These are phyloP conservation scores for Ceratobasidium sp. DNA, from an alignment of 1,284 basidiomycete genomes.

Conservation along the genomic window DNA sequence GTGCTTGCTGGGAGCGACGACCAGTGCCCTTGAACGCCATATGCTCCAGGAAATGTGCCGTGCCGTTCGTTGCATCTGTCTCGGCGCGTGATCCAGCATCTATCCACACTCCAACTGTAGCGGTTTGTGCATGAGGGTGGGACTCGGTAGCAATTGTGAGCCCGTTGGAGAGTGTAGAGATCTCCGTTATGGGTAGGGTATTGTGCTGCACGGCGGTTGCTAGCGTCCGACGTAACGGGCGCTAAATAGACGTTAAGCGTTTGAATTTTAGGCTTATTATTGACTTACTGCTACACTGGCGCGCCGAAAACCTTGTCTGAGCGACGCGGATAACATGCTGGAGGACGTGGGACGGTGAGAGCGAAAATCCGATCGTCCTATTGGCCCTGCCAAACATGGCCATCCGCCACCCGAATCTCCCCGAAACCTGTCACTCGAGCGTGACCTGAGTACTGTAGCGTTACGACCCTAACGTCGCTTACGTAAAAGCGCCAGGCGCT, in stretches of 20 bases:
- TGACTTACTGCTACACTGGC: conserved; percentile 35
- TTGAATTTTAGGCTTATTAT: background rate
- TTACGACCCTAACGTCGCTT: too few species aligned
- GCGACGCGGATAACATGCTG: conserved; percentile 45
- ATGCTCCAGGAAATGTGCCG: conserved; percentile 98
- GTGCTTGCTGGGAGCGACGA: conserved; percentile 87
- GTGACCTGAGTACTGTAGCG: too few species aligned
- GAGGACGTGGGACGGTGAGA: conserved; percentile 45
- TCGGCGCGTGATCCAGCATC: conserved; percentile 98
- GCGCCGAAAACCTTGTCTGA: conserved; percentile 42
- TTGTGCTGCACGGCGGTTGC: conserved; percentile 34
- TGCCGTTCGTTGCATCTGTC: conserved; percentile 93
- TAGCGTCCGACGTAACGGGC: conserved; percentile 27
- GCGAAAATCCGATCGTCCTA: conserved; percentile 44
- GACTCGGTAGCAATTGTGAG: conserved; percentile 93
- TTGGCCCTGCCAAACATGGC: conserved; percentile 40
- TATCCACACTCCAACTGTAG: conserved; percentile 99
- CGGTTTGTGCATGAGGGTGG: conserved; percentile 94
- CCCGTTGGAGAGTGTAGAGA: conserved; percentile 91
- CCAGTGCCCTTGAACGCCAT: conserved; percentile 97
- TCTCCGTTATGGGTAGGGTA: conserved; percentile 77
- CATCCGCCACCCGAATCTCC: conserved; percentile 42
- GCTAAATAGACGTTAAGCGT: conserved; percentile 16
- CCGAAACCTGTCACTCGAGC: background rate
- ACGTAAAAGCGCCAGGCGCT: too few species aligned